A percentile compares a stretch with the other conserved stretches of the same genome.
Conservation (phyloP, 805 yeast species). For the Candida sonorensis region DNA sequence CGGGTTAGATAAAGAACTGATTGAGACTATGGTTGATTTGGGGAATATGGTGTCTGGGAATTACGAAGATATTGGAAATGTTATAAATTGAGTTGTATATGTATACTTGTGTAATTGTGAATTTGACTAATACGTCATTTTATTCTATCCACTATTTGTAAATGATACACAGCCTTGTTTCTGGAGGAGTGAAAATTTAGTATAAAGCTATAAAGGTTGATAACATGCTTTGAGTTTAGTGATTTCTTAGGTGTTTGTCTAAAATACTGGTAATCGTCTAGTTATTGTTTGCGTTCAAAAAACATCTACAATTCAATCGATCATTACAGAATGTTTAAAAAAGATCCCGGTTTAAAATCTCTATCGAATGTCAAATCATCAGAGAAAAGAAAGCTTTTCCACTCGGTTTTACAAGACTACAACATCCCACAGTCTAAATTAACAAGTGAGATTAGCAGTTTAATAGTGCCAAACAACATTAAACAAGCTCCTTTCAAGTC, state of each 20-base stretch:
- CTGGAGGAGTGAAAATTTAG: no score
- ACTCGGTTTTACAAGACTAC: constrained; percentile 35
- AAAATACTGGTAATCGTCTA: no score
- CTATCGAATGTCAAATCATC: constrained; percentile 75
- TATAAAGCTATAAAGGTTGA: no score
- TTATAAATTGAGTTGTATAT: no score
- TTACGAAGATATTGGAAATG: constrained; percentile 1
- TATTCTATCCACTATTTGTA: no score
- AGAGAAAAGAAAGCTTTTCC: constrained; percentile 56
- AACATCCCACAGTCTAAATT: constrained; percentile 32
- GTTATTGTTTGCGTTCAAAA: no score
- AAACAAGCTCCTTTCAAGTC: constrained; percentile 62
- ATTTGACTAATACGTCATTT: no score
- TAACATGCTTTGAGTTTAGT: no score
- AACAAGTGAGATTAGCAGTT: constrained; percentile 32
- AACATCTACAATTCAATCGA: no score
- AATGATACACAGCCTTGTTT: no score
- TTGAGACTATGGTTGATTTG: constrained; percentile 21
- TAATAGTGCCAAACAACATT: constrained; percentile 43
- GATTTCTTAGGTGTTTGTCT: no score
- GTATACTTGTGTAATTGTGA: no score
- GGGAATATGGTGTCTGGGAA: constrained; percentile 20
- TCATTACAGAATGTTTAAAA: constrained; percentile 57
- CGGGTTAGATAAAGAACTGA: constrained; percentile 15
- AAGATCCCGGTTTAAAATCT: constrained; percentile 57